Conservation (phyloP, 108 stramenopile genomes). For the Pseudonitzschia delicatissima region DNA sequence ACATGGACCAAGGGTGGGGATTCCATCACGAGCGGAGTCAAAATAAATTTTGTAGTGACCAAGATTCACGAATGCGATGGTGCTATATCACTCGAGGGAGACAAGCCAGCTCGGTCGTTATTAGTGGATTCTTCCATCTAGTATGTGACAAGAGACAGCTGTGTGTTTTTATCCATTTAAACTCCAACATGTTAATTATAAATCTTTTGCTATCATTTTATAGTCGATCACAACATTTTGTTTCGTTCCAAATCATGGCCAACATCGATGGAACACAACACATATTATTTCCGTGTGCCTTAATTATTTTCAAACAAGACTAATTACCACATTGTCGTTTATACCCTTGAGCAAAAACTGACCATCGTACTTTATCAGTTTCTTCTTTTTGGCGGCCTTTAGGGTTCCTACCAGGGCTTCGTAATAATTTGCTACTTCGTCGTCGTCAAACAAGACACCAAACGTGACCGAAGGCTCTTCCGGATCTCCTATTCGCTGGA, state of each 20-base stretch:
- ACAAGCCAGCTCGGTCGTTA: conserved; percentile 26
- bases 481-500: conserved; percentile 49
- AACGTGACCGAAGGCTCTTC: conserved; percentile 57
- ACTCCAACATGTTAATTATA: too few relatives aligned
- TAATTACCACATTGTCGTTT: conserved; percentile 73
- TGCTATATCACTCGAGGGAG: conserved; percentile 46
- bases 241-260: too few relatives aligned
- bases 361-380: conserved; percentile 75
- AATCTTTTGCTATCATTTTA: too few relatives aligned
- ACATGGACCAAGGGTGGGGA: conserved; percentile 32
- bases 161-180: too few relatives aligned
- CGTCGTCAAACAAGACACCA: conserved; percentile 83
- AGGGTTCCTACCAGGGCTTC: conserved; percentile 87
- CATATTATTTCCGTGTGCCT: too few relatives aligned
- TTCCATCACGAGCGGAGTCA: conserved; percentile 23
- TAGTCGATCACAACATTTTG: too few relatives aligned
- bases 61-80: conserved; percentile 50
- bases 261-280: too few relatives aligned
- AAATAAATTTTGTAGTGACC: conserved; percentile 35
- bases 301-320: conserved; percentile 42
- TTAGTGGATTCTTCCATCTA: conserved; percentile 18
- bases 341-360: conserved; percentile 86
- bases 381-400: conserved; percentile 76
- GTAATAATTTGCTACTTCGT: conserved; percentile 75
- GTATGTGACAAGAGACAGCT: too few relatives aligned